A percentile compares a stretch with the other conserved stretches of the same genome.
Conservation (phyloP, 345 rosid species). For the Murraya koenigii region DNA sequence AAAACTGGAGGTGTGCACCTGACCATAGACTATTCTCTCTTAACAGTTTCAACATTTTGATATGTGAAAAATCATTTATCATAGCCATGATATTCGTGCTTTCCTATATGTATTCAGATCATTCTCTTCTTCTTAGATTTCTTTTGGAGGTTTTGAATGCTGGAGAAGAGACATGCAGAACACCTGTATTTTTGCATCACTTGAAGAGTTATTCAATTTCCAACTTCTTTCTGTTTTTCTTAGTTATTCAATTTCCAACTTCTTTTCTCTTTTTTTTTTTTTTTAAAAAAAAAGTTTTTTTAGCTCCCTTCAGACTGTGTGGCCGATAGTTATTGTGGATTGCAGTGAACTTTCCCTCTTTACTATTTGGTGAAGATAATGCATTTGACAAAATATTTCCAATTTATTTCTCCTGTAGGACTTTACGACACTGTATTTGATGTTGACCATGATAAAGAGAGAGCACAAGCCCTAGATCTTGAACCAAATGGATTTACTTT, state of each 20-base stretch:
- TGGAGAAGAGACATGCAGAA: not conserved
- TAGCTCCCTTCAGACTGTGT: not conserved
- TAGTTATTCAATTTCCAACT: not conserved
- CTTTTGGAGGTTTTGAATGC: not conserved
- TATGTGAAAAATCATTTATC: not conserved
- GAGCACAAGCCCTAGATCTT: conserved; percentile 73
- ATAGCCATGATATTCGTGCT: not conserved
- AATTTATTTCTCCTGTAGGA: conserved; percentile 40
- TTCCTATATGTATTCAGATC: not conserved
- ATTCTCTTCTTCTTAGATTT: not conserved
- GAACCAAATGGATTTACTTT: conserved; percentile 94
- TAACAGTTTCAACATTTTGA: not conserved
- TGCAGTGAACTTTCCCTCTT: conserved; percentile 6
- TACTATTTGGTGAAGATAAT: not conserved
- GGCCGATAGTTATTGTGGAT: not conserved
- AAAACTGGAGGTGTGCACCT: conserved; percentile 77
- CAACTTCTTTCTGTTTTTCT: no score
- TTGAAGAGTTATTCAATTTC: not conserved
- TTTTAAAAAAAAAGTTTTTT: no score
- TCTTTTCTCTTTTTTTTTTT: no score
- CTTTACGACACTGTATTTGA: conserved; percentile 92
- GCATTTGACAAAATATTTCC: conserved; percentile 17
- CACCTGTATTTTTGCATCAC: not conserved
- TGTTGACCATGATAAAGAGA: conserved; percentile 81
- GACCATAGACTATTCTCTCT: not conserved